Conservation (phyloP, 257 asterid genomes). For the Cruciata laevipes region DNA sequence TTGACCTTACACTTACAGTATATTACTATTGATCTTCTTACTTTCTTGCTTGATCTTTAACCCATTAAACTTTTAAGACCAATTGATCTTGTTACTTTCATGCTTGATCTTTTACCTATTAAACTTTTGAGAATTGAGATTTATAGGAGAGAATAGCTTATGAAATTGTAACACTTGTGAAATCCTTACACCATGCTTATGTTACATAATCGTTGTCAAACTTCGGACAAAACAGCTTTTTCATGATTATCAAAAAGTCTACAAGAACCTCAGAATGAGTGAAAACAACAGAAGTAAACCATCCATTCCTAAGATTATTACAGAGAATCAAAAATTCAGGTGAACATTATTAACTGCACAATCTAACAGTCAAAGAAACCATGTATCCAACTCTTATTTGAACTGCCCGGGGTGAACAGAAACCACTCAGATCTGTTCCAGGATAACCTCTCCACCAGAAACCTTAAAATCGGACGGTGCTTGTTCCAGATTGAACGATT, state of each 20-base stretch:
- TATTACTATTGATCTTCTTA: no score
- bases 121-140: no score
- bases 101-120: no score
- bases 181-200: no score
- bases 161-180: background rate
- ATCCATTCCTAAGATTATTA: background rate
- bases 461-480: conserved; percentile 82
- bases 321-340: background rate
- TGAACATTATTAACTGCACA: background rate
- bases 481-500: conserved; percentile 74
- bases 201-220: background rate
- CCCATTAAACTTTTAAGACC: no score
- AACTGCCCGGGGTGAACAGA: background rate
- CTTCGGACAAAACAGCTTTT: background rate
- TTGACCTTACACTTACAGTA: no score
- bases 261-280: background rate
- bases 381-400: conserved; percentile 4
- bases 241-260: background rate
- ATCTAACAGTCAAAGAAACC: background rate
- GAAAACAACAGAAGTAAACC: conserved; percentile 1
- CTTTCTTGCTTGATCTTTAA: no score
- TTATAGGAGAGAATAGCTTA: no score
- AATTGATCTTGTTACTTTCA: no score
- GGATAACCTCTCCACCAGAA: conserved; percentile 77
- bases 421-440: conserved; percentile 54